Evolutionary conservation across 345 rosid species (phyloP).

Genomic region (Sisymbrium irio): DNA sequence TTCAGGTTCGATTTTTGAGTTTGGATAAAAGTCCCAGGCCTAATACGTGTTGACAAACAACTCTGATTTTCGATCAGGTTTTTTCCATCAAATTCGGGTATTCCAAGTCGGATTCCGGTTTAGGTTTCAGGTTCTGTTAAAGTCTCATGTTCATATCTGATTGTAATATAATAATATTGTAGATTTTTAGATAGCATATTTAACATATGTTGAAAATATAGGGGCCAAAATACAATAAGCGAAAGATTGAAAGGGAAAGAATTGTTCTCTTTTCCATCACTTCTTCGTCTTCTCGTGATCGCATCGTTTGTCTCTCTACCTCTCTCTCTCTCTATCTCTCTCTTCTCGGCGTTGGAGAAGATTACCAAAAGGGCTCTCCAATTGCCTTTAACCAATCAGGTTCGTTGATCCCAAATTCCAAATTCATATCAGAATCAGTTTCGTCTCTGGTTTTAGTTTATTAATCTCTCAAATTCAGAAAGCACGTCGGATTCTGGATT

Average conservation of each 20-base stretch:
- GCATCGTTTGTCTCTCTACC: neutral
- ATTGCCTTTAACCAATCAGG: neutral
- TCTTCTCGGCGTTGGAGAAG: neutral
- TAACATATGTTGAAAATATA: neutral
- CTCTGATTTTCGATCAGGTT: no score
- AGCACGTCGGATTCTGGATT: neutral
- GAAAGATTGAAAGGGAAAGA: neutral
- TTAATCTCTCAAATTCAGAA: neutral
- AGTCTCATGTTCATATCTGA: no score
- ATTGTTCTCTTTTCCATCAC: neutral
- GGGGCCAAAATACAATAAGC: neutral
- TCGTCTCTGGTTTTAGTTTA: neutral
- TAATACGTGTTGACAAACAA: no score
- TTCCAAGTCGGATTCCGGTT: no score
- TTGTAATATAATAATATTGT: no score
- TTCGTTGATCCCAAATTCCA: neutral
- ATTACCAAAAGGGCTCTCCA: neutral
- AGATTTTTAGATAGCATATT: neutral
- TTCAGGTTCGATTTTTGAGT: no score
- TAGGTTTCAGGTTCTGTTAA: no score
- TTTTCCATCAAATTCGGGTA: no score
- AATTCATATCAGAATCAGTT: neutral
- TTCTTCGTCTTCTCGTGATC: neutral
- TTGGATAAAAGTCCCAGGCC: no score
- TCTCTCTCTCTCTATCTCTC: neutral